Evolutionary conservation across 164 flowering plant genomes (phyloP), one percentile per base, ranked within the genome.

Genomic region (Hamamelis virginiana): DNA sequence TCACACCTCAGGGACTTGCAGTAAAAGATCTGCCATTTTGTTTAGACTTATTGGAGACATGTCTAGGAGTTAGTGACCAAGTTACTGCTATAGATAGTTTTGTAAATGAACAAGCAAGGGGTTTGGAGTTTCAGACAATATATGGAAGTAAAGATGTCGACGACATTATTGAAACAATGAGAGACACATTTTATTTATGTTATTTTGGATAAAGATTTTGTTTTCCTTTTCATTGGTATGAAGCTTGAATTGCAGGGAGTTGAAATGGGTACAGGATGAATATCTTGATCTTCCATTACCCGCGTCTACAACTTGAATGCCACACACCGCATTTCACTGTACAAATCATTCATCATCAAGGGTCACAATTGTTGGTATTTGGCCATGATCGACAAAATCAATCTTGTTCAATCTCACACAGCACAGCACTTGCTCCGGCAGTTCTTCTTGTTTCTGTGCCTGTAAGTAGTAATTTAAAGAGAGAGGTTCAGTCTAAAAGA

Each of bases 391-490:
- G 8, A 86, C 86, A 67, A 93, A 87, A 65, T 89, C 92, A 33
- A 95, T 82, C 79, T 87, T 89, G 85, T 85, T 88, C 77, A 95
- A 70, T 65, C 96, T 82, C 72, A 87, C 75, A 69, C 98, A 88
- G 69, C 97, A 91, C 19, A 95, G 69, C 21, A 89, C 86, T 70
- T 89, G 81, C 80, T 95, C 98, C 5, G 98, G 99, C 33, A 95
- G 79, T 69, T 95, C 98, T 65, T 95, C 96, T 9, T 79, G 91
- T 70, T 89, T 92, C 64, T 95, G 99, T 64, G 96, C 99, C 98
- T 95, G 89, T 66, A 13, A 18, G 8, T 22, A 67, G 52, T 18
- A 47, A 21, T 10, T 3, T 22, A 14, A 46, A 38, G 3, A 41
- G 26, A 22, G 16, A 59, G 13, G 18, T 62, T n/a, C 47, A 66